Percentiles rank a stretch among this genome's conserved stretches.
Evolutionary conservation across 2,329 filamentous ascomycete species (phyloP).

Genomic region (Fusarium aywerte): DNA sequence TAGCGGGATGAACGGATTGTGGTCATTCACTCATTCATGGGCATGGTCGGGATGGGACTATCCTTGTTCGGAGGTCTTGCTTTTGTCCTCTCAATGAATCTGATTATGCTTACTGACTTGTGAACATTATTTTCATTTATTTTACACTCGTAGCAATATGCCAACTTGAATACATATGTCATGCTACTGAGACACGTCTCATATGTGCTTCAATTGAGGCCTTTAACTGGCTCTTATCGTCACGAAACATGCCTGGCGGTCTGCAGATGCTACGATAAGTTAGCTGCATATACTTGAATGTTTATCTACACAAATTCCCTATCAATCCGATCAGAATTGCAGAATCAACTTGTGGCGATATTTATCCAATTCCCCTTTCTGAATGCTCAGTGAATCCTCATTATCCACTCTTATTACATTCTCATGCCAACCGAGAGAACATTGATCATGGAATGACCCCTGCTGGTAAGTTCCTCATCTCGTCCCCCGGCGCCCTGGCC

Average conservation of each 20-base stretch:
- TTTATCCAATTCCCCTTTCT: constrained; percentile 15
- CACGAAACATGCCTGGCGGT: constrained; percentile 24
- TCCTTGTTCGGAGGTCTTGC: constrained; percentile 20
- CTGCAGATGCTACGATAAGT: constrained; percentile 18
- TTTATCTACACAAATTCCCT: background rate
- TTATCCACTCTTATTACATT: constrained; percentile 37
- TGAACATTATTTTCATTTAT: background rate
- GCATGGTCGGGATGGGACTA: constrained; percentile 16
- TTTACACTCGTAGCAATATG: background rate
- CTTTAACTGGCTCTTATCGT: constrained; percentile 23
- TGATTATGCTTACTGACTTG: constrained; percentile 3
- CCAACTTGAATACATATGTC: background rate
- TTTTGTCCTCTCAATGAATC: constrained; percentile 1
- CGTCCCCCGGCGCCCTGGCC: constrained; percentile 19
- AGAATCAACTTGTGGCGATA: background rate
- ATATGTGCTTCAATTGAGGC: constrained; percentile 23
- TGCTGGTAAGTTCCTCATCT: constrained; percentile 23
- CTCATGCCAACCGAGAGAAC: constrained; percentile 35
- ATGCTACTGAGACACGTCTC: constrained; percentile 17
- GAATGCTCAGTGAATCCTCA: constrained; percentile 6
- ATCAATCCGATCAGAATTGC: background rate
- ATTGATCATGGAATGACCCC: constrained; percentile 20
- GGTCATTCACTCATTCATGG: constrained; percentile 15
- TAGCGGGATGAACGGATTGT: constrained; percentile 37
- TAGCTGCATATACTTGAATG: constrained; percentile 3